phyloP scores from a whole-genome alignment of 768 basidiomycete species.

The Termitomyces sp. region DNA sequence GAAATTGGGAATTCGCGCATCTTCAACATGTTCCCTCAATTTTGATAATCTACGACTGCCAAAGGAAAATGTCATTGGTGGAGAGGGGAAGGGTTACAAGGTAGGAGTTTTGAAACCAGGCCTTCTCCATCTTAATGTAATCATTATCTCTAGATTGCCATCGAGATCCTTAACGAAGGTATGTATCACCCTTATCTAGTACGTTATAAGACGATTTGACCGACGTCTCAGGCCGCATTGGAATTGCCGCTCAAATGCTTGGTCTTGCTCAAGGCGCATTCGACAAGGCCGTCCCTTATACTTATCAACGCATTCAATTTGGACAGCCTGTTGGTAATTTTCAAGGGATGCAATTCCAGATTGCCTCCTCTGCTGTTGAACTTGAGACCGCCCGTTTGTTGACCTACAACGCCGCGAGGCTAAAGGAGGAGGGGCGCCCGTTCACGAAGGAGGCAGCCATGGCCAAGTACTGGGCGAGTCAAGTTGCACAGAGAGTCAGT shows the following conservation, averaged over 20 bases:
- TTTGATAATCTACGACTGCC: conserved; percentile 90
- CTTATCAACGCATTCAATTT: conserved; percentile 92
- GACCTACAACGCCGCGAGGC: conserved; percentile 94
- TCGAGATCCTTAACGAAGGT: conserved; percentile 95
- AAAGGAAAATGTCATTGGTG: conserved; percentile 87
- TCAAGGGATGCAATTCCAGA: conserved; percentile 95
- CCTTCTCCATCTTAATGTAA: background rate
- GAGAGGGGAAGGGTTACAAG: conserved; percentile 91
- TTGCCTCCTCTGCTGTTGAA: conserved; percentile 84
- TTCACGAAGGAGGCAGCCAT: conserved; percentile 97
- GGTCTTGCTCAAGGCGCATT: conserved; percentile 98
- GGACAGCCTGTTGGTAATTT: conserved; percentile 91
- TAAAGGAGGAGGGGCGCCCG: conserved; percentile 82
- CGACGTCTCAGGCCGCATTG: conserved; percentile 52
- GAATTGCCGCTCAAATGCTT: conserved; percentile 98
- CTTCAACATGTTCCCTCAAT: conserved; percentile 89
- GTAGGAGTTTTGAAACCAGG: conserved; percentile 19
- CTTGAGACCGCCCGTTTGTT: conserved; percentile 87
- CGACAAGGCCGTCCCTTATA: conserved; percentile 91
- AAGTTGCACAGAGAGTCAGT: conserved; percentile 83
- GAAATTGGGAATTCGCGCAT: conserved; percentile 95
- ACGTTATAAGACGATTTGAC: background rate
- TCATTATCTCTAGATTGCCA: conserved; percentile 59
- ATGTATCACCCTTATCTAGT: background rate
- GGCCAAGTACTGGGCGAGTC: conserved; percentile 92